Evolutionary conservation across 176 grass and related monocot species (phyloP), one percentile per base, ranked within the genome.

Genomic region (Bonia amplexicaulis): DNA sequence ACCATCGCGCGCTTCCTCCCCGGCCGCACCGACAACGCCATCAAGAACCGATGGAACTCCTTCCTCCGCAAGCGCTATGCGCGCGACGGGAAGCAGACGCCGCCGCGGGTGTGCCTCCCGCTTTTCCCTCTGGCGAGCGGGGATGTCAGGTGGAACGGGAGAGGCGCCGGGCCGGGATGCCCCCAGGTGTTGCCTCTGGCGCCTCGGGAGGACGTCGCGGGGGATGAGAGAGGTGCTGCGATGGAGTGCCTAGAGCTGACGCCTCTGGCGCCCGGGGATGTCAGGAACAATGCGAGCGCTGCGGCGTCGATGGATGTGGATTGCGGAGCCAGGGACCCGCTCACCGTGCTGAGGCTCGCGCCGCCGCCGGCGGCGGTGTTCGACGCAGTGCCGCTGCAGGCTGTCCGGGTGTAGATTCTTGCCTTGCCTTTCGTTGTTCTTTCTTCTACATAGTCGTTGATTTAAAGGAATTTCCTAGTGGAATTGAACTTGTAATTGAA

Each of bases 21-120:
- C 10, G 94, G 94, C 66, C 94, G 94, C 87, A 89, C 92, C n/a
- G 94, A 97, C 78, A 97, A 97, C 70, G 88, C 94, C 63, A 63
- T 97, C 84, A 97, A 97, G 84, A 97, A 97, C 64, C 92, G 91
- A 73, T 97, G 92, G 94, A 88, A 97, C 78, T 94, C 94, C 54
- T 87, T 90, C 63, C 95, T 97, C 45, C 60, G 81, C 71, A 81
- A 93, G 78, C 49, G 7, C 20, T 67, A 19, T n/a, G 85, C 46
- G 2, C 11, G 53, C 12, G 35, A 1, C 25, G 16, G n/a, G 47
- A 51, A 33, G 3, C 62, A 6, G 29, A 7, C 12, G 22, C 19
- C 69, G 40, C 39, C 66, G 47, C 71, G 71, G 13, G 26, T 29
- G 17, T 75, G 71, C 69, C 55, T 78, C 31, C 8, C 13, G 54